Evolutionary conservation across 345 rosid species (phyloP).

Genomic region (Cardamine chenopodiifolia): DNA sequence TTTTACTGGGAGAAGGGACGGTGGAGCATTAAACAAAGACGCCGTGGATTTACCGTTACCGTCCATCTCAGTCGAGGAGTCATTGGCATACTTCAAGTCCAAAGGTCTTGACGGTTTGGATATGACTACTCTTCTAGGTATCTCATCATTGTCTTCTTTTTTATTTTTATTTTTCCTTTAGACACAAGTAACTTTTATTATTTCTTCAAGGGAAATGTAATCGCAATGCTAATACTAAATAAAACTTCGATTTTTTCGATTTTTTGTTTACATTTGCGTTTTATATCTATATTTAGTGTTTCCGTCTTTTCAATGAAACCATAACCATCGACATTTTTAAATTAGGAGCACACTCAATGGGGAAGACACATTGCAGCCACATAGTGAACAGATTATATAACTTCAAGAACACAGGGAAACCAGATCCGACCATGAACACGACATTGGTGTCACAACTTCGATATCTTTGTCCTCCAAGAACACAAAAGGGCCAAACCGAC

Average conservation of each 20-base stretch:
- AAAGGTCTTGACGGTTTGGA: conserved; percentile 62
- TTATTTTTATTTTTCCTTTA: background rate
- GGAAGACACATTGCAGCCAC: conserved; percentile 56
- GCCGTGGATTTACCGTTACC: conserved; percentile 61
- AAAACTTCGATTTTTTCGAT: background rate
- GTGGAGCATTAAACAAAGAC: conserved; percentile 45
- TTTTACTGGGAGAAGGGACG: conserved; percentile 68
- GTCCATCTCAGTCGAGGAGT: conserved; percentile 49
- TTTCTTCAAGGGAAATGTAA: background rate
- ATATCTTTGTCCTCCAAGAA: conserved; percentile 55
- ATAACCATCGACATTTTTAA: background rate
- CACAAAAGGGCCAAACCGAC: conserved; percentile 54
- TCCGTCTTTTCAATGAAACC: background rate
- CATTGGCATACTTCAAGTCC: conserved; percentile 57
- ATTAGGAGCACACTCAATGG: conserved; percentile 77
- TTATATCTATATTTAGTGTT: background rate
- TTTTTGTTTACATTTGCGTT: background rate
- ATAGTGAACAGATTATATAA: conserved; percentile 62
- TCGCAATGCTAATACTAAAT: background rate
- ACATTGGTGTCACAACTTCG: conserved; percentile 46
- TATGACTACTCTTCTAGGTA: conserved; percentile 73
- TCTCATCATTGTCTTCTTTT: background rate
- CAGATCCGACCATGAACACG: conserved; percentile 56
- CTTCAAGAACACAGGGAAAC: conserved; percentile 55
- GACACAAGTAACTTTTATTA: background rate